Base-by-base conservation (phyloP, 148 eudicot species). In the Chenopodium berlandieri region DNA sequence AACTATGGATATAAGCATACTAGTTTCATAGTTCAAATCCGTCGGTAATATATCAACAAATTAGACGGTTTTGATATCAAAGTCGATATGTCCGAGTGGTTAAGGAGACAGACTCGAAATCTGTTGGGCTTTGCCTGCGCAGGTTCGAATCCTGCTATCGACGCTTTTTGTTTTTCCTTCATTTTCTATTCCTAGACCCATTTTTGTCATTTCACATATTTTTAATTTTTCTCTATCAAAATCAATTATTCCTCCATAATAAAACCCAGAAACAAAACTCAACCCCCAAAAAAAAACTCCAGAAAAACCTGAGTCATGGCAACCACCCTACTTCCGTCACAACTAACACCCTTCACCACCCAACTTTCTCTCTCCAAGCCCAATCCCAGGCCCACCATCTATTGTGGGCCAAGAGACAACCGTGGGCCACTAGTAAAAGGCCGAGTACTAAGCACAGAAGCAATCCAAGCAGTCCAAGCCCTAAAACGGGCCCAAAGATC, bases 401-500 rank as follows among this genome's bases (percentile, higher is more conserved):
- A 83, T 11, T 89, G 92, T 86, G 97, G 99, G 7, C 94, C 97
- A 6, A 79, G 95, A 1, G 84, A 60, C 80, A 91, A 89, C 85
- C 94, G 99, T 22, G 93, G 94, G 16, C 97, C 97, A 10, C 86
- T 95, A 9, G 71, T 87, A 40, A 92, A 89, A 67, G 99, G 99
- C 84, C 91, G 99, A 2, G 85, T 90, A 4, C 86, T 93, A 0
- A 86, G 91, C 91, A 84, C 85, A 9, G 97, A 93, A 89, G 93
- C 99, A 77, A 93, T 94, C 90, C 91, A 87, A 52, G 97, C 97
- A 78, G 90, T 95, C 81, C 99, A 95, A 83, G 66, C 97, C 82
- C 92, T 94, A 31, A 95, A 95, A 78, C 91, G 97, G n/a, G 87
- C 94, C 50, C 87, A 86, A 66, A 80, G 79, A 64, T 20, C 83